Base-by-base conservation (phyloP, 1,284 basidiomycete genomes). In the Heterobasidion irregulare region DNA sequence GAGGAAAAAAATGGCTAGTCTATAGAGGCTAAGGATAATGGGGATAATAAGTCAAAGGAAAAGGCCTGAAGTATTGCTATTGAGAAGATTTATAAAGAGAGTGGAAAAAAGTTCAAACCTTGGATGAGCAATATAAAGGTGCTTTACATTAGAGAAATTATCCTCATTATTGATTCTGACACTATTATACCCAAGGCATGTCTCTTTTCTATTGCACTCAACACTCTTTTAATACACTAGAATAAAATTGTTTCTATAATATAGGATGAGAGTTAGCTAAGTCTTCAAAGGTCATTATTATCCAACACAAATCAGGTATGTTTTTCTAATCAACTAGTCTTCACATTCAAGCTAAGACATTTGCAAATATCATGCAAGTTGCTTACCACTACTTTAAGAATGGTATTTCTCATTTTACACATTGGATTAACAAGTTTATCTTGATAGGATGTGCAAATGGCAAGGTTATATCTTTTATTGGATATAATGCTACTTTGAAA, bases 351-450 rank as follows among this genome's bases (percentile, higher is more conserved):
- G 5, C n/a, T 54, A 26, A 36, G 50, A 13, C 7, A 8, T 9
- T 19, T 6, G 45, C 53, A 82, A 86, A 89, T 61, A 86, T 91
- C 57, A 91, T 93, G 87, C 86, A 92, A 67, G 91, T 94, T 59
- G 86, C 84, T 0, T 71, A 88, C 67, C 86, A 91, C 69, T 94
- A 89, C 70, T 94, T 94, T 63, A 91, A 94, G 66, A 89, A 89
- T 63, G 88, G 87, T 1, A 85, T 94, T 64, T 82, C 89, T 0
- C 86, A 86, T 70, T 94, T 94, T 72, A 92, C 89, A 1, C 80
- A 81, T 6, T 76, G 88, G 32, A 89, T 91, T 68, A 89, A 92
- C 70, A 77, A 76, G 63, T 84, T 79, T 62, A 92, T 92, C 58
- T 86, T 86, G 0, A 78, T 88, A 74, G 80, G 81, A 32, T 84